These are phyloP conservation scores for Kodamaea leandrae DNA, from an alignment of 805 yeast species.

Conservation along the genomic window DNA sequence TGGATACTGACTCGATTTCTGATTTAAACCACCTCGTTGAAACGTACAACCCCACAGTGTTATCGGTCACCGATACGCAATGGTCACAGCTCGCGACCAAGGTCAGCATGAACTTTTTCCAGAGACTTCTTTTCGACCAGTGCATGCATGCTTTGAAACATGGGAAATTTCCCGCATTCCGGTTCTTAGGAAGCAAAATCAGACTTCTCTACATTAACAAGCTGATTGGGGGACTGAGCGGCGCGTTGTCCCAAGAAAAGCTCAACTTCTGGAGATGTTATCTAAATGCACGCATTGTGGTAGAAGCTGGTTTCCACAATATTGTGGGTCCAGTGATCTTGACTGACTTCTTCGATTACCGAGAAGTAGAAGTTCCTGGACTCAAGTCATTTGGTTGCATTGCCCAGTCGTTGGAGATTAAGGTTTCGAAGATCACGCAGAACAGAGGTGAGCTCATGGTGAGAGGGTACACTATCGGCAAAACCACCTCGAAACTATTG, in stretches of 20 bases:
- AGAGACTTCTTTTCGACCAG: constrained; percentile 28
- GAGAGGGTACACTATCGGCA: constrained; percentile 69
- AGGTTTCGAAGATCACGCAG: constrained; percentile 37
- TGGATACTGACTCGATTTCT: constrained; percentile 9
- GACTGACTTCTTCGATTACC: constrained; percentile 61
- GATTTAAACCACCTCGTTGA: constrained; percentile 12
- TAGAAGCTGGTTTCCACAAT: constrained; percentile 46
- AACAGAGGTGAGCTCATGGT: constrained; percentile 49
- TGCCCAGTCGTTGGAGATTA: constrained; percentile 58
- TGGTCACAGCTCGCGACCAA: constrained; percentile 17
- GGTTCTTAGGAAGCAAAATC: constrained; percentile 19
- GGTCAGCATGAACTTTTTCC: constrained; percentile 11
- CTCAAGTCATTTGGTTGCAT: constrained; percentile 54
- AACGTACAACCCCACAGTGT: constrained; percentile 25
- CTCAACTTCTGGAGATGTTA: constrained; percentile 45
- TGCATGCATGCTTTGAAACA: constrained; percentile 44
- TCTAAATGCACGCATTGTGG: constrained; percentile 49
- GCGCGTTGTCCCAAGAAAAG: constrained; percentile 19
- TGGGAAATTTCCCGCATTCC: constrained; percentile 44
- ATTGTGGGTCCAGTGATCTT: constrained; percentile 57
- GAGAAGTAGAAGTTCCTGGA: constrained; percentile 39
- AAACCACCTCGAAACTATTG: constrained; percentile 22
- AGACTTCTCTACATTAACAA: constrained; percentile 44
- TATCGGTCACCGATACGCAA: constrained; percentile 26
- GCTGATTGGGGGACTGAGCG: constrained; percentile 17